A percentile compares a stretch with the other conserved stretches of the same genome.
Conservation (phyloP, 352 stramenopile genomes). For the Globisporangium yorkense region DNA sequence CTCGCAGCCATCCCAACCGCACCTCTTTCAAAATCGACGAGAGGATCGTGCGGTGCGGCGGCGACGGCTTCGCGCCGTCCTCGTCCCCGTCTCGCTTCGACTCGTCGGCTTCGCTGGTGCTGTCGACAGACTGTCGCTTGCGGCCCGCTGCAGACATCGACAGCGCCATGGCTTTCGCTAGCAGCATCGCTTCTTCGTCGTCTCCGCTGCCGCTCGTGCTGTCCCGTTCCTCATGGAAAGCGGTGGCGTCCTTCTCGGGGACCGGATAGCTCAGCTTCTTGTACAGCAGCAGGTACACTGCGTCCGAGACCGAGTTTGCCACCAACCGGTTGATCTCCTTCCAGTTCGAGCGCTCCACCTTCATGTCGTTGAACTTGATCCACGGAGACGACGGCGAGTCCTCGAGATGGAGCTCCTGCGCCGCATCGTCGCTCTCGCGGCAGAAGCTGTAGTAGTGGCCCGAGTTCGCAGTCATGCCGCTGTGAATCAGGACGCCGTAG, state of each 20-base stretch:
- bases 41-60: conserved; percentile 19
- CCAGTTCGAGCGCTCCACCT: conserved; percentile 76
- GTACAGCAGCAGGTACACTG: conserved; percentile 87
- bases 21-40: conserved; percentile 57
- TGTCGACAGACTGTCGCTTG: conserved; percentile 26
- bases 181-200: conserved; percentile 81
- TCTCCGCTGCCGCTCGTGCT: conserved; percentile 17
- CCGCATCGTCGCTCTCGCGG: conserved; percentile 66
- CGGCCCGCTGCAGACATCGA: conserved; percentile 78
- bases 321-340: conserved; percentile 76
- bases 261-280: conserved; percentile 71
- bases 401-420: conserved; percentile 68
- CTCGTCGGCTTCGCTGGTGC: conserved; percentile 23
- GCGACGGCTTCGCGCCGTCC: not conserved
- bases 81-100: conserved; percentile 3
- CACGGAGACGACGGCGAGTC: conserved; percentile 77
- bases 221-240: conserved; percentile 18
- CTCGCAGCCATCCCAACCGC: not conserved
- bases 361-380: conserved; percentile 91
- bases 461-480: conserved; percentile 83
- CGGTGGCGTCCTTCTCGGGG: conserved; percentile 6
- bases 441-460: conserved; percentile 91
- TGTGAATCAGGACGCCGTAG: conserved; percentile 88
- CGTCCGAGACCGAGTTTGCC: conserved; percentile 77
- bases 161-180: conserved; percentile 84